These are phyloP conservation scores for Zygotorulaspora sp. DNA, from an alignment of 805 yeast species.

Conservation along the genomic window DNA sequence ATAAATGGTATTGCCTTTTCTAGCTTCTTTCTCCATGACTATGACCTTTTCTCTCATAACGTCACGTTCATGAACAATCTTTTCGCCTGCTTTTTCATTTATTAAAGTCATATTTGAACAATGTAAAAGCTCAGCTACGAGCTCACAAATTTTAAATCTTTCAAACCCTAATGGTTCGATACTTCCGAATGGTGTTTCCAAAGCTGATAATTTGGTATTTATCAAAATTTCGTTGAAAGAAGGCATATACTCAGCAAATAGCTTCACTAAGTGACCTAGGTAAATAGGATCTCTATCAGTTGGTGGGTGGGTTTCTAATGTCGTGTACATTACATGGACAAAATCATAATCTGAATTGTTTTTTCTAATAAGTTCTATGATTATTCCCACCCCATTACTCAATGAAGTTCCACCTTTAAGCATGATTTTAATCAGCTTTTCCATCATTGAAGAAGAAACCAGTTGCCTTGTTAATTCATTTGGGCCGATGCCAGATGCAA, in stretches of 20 bases:
- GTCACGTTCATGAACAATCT: slow-evolving; percentile 67
- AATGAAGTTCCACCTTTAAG: slow-evolving; percentile 79
- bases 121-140: slow-evolving; percentile 89
- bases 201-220: slow-evolving; percentile 35
- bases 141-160: slow-evolving; percentile 85
- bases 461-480: slow-evolving; percentile 89
- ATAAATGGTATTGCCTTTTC: slow-evolving; percentile 1
- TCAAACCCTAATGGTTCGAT: slow-evolving; percentile 89
- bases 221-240: slow-evolving; percentile 57
- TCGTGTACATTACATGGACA: slow-evolving; percentile 76
- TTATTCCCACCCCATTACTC: slow-evolving; percentile 90
- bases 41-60: slow-evolving; percentile 42
- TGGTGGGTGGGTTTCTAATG: slow-evolving; percentile 88
- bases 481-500: slow-evolving; percentile 90
- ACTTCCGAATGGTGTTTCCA: slow-evolving; percentile 44
- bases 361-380: slow-evolving; percentile 90
- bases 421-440: slow-evolving; percentile 69
- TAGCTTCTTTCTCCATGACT: slow-evolving; percentile 17
- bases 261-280: slow-evolving; percentile 74
- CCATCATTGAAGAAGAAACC: slow-evolving; percentile 68
- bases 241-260: slow-evolving; percentile 72
- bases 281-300: slow-evolving; percentile 88
- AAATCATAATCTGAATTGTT: slow-evolving; percentile 94
- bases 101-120: slow-evolving; percentile 93
- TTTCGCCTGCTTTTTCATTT: slow-evolving; percentile 71